A percentile compares a stretch with the other conserved stretches of the same genome.
Evolutionary conservation across 257 asterid genomes (phyloP).

Genomic region (Eustoma russellianum): DNA sequence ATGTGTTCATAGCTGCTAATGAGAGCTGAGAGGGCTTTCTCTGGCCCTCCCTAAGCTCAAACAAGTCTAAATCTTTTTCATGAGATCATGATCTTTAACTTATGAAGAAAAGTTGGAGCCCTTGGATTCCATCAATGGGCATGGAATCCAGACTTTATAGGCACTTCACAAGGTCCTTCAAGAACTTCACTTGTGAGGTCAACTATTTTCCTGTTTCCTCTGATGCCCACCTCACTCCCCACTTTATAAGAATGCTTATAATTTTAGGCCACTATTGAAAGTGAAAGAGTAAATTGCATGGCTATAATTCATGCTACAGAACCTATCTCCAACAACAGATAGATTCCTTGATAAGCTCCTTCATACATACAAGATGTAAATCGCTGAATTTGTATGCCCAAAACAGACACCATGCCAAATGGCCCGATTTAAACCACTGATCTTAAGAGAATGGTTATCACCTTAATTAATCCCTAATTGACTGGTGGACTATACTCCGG

Average conservation of each 20-base stretch:
- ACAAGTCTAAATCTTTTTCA: not conserved
- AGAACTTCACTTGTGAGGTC: not conserved
- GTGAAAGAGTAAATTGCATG: no score
- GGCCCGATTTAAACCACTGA: no score
- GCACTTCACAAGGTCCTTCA: not conserved
- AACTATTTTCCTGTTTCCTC: not conserved
- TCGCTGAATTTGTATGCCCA: no score
- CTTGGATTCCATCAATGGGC: not conserved
- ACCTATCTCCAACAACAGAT: no score
- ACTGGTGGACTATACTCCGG: no score
- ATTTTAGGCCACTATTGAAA: no score
- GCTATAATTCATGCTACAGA: no score
- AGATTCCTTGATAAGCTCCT: no score
- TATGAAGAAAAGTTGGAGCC: slow-evolving; percentile 1
- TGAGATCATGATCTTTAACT: not conserved
- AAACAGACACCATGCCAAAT: no score
- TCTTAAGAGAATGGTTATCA: no score
- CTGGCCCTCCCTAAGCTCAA: slow-evolving; percentile 5
- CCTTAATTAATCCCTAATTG: no score
- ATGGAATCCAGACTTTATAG: slow-evolving; percentile 6
- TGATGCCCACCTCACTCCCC: not conserved
- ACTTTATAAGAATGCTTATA: not conserved
- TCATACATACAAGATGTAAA: no score
- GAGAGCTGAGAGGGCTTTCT: slow-evolving; percentile 10
- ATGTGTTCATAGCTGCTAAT: slow-evolving; percentile 3